Base-by-base conservation (phyloP, 2,329 filamentous ascomycete genomes). In the Mollisiaceae sp. region DNA sequence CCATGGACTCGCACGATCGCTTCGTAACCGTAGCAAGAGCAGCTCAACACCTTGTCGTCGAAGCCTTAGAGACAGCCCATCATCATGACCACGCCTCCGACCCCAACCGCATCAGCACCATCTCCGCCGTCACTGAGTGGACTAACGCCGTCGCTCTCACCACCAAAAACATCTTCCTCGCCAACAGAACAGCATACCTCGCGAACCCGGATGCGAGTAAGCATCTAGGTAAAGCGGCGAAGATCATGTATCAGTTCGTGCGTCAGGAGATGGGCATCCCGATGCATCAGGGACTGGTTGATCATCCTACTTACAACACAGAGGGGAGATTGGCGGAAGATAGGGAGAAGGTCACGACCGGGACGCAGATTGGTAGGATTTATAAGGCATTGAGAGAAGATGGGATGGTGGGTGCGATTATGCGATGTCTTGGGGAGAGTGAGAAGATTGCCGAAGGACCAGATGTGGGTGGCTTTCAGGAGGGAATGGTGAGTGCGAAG, bases 221-320 rank as follows among this genome's bases (percentile, higher is more conserved):
- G 9, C 67, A 64, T 52, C 63, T 72, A 0, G 68, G 68, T 1
- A 35, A 43, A 22, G 65, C 66, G 9, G 67, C 67, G 36, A 68
- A 60, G 41, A 52, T 35, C 2, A 67, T 71, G 58, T 71, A 72
- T 54, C 4, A 20, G 12, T 65, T 65, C 38, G 61, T 68, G 12
- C 27, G 66, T 15, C 18, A 47, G 2, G 61, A 60, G 1, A 36
- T 68, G 6, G 36, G 27, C 1, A 59, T 68, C 8, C 60, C 64
- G 11, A 58, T 66, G 47, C 60, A 66, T 59, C 45, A 41, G 6
- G 64, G 64, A 18, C 35, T 66, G 5, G 59, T 68, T 32, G 64
- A 68, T 35, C 64, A 66, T 59, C 64, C 64, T 18, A 64, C 55
- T 11, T 47, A 35, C n/a, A 59, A 45, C 1, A 22, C 24, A 38